Conservation (phyloP, 805 yeast genomes). For the Ogataea naganishii region DNA sequence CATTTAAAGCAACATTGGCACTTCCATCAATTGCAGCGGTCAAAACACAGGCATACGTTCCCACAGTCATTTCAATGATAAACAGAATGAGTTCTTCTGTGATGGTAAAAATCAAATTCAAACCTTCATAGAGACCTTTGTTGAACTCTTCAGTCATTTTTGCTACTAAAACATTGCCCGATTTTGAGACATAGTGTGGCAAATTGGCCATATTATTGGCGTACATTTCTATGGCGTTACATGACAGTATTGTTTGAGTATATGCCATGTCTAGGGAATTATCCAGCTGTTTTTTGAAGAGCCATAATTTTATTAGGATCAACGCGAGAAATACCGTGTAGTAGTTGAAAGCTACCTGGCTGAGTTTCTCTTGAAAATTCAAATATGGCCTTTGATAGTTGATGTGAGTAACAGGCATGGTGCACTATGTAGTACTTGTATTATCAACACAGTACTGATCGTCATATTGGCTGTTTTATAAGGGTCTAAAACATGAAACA, state of each 20-base stretch:
- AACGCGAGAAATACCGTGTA: slow-evolving; percentile 49
- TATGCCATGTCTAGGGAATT: slow-evolving; percentile 32
- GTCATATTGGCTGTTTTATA: no score
- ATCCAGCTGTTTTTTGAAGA: slow-evolving; percentile 44
- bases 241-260: slow-evolving; percentile 30
- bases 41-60: slow-evolving; percentile 80
- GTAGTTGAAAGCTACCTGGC: slow-evolving; percentile 62
- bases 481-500: no score
- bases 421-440: no score
- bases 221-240: slow-evolving; percentile 37
- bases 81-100: slow-evolving; percentile 55
- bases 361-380: slow-evolving; percentile 40
- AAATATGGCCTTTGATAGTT: slow-evolving; percentile 30
- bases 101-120: slow-evolving; percentile 43
- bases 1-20: slow-evolving; percentile 62
- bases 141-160: slow-evolving; percentile 40
- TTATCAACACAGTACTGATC: no score
- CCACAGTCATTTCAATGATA: slow-evolving; percentile 63
- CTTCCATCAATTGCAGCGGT: slow-evolving; percentile 68
- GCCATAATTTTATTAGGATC: slow-evolving; percentile 47
- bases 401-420: no score
- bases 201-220: slow-evolving; percentile 27
- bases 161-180: slow-evolving; percentile 45
- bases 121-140: slow-evolving; percentile 31
- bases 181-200: slow-evolving; percentile 47